phyloP scores from a whole-genome alignment of 306 rosid genomes.

The Cicer bijugum region DNA sequence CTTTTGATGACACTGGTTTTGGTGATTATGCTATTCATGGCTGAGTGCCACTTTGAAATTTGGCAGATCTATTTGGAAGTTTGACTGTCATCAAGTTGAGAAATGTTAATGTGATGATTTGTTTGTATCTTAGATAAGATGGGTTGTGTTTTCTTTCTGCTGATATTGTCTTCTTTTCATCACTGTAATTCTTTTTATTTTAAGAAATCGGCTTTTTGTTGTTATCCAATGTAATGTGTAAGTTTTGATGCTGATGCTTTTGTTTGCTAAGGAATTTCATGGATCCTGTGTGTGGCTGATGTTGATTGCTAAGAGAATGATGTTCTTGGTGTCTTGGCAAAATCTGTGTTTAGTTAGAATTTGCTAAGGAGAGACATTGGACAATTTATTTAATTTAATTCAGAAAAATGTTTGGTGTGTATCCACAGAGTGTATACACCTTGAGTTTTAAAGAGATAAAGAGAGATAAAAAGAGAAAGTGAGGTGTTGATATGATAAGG shows the following conservation, averaged over 20 bases:
- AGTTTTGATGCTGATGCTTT: constrained; percentile 22
- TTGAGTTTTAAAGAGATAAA: too few relatives aligned
- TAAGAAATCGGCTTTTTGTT: background rate
- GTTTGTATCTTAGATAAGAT: constrained; percentile 11
- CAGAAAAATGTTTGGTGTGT: too few relatives aligned
- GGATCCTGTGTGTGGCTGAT: background rate
- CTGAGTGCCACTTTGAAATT: background rate
- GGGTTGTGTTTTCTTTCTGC: constrained; percentile 33
- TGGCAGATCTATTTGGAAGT: constrained; percentile 27
- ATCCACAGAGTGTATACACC: too few relatives aligned
- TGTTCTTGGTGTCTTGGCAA: background rate
- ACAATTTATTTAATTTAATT: too few relatives aligned
- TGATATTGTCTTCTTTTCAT: constrained; percentile 25
- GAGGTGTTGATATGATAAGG: too few relatives aligned
- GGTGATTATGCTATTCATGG: background rate
- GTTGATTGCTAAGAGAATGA: background rate
- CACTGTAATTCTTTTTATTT: background rate
- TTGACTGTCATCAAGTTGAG: constrained; percentile 1
- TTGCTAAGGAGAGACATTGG: background rate
- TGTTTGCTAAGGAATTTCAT: constrained; percentile 13
- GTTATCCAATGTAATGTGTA: background rate
- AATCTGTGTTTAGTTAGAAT: constrained; percentile 15
- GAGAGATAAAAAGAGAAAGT: too few relatives aligned
- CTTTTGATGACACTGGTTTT: background rate
- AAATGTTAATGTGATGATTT: background rate